Base-by-base conservation (phyloP, 768 basidiomycete species). In the Leccinellum albellum region DNA sequence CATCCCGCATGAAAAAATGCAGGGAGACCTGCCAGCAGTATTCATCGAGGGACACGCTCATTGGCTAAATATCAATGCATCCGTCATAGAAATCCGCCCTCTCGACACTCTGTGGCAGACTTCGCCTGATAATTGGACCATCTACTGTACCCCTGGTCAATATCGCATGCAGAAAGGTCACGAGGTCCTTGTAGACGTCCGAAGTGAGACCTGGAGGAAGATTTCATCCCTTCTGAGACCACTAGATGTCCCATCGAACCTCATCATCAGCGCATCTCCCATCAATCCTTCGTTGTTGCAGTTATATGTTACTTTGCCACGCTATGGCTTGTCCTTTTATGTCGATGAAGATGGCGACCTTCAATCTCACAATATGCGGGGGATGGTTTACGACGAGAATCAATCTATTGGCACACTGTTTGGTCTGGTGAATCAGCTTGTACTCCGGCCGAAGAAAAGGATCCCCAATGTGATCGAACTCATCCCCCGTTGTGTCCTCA, bases 321-420 rank as follows among this genome's bases (percentile, higher is more conserved):
- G 76, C 6, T 75, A 73, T 49, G 61, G 68, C 3, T 61, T 81
- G 10, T 66, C 70, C 1, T 81, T 82, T 49, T 70, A 70, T 44
- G 26, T 78, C 24, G 68, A 73, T 42, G 48, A 63, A 4, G 63
- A 61, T 3, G 59, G 64, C 8, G 60, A 66, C 20, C 60, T 81
- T 21, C 71, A 79, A 50, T 79, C 74, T 29, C 64, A 56, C 7
- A 74, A 77, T 50, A 64, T 78, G 28, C 71, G 71, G 3, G 70
- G 64, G 23, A 78, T 78, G 70, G 62, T 76, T 15, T 65, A 81
- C 4, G 77, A 79, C 44, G 1, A 47, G 2, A 51, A 65, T 32
- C 80, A 80, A 54, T 77, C 69, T 0, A 62, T 64, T 2, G 78
- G 78, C 3, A 75, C 77, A 0, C 62, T 82, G 60, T 69, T 78